Base-by-base conservation (phyloP, 1,284 basidiomycete species). In the Marasmius tenuissimus region DNA sequence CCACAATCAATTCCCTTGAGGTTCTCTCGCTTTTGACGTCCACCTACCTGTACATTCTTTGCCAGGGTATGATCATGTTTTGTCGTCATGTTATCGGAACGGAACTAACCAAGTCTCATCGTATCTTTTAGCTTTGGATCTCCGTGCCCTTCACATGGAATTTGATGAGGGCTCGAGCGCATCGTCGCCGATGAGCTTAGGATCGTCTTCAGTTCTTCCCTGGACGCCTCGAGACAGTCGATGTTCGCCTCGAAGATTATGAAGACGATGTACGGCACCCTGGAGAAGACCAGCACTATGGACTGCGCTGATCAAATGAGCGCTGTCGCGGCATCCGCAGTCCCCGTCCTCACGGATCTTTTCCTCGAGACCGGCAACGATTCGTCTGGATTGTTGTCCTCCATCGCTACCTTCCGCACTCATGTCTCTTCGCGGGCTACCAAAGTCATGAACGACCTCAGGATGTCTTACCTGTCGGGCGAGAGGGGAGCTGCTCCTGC, bases 1-100 rank as follows among this genome's bases (percentile, higher is more conserved):
- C 90, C 39, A 93, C 93, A 0, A 78, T 93, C 66, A 85, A 83
- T 63, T 84, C 92, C 2, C 76, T 93, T 7, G 92, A 95, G 63
- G 89, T 93, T 4, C 77, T 93, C 40, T 86, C 89, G 9, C 80
- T 93, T 66, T 76, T 94, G 51, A 85, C 84, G 7, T 83, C 92
- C 8, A 87, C 88, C 8, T 93, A 93, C 72, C 78, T 94, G 35
- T 92, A 91, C 71, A 75, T 85, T 59, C 81, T 92, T 53, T 93
- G 91, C 73, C 92, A 94, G 81, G 82, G 81, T 81, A 68, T 22
- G 65, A 57, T 9, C 42, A 54, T 61, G 27, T 27, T 27, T 4
- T 55, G 33, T 38, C 48, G 0, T 33, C 16, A 48, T 34, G 33
- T 58, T 45, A 4, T 49, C 51, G 16, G 57, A 22, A 27, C 6